These are phyloP conservation scores for Ustilago shanxiensis DNA, from an alignment of 1,284 basidiomycete genomes.

Conservation along the genomic window DNA sequence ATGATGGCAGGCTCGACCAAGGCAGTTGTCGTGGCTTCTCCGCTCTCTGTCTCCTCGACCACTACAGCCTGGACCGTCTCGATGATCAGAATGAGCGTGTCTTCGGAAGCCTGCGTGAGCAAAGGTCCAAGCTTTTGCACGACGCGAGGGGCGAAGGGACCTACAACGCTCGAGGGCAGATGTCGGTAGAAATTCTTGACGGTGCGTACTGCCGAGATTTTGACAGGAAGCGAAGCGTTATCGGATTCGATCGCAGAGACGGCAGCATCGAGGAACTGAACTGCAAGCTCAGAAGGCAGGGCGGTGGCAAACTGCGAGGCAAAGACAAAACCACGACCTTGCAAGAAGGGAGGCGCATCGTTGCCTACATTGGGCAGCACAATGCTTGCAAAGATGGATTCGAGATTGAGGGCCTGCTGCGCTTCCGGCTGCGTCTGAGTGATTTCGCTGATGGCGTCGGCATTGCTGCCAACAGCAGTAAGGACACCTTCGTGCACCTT, in stretches of 20 bases:
- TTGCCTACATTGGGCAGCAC: slow-evolving; percentile 82
- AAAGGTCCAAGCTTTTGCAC: slow-evolving; percentile 88
- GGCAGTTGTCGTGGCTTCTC: slow-evolving; percentile 21
- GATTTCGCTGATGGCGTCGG: slow-evolving; percentile 81
- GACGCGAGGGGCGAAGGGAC: slow-evolving; percentile 80
- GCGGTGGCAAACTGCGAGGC: slow-evolving; percentile 87
- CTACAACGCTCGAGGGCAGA: slow-evolving; percentile 73
- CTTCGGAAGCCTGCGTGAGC: slow-evolving; percentile 82
- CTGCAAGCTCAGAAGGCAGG: slow-evolving; percentile 77
- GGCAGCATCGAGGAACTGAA: slow-evolving; percentile 82
- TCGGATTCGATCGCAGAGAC: slow-evolving; percentile 83
- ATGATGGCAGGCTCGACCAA: slow-evolving; percentile 47
- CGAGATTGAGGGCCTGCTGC: slow-evolving; percentile 76
- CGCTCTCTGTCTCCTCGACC: slow-evolving; percentile 75
- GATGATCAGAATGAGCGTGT: slow-evolving; percentile 89
- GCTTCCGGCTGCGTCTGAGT: slow-evolving; percentile 76
- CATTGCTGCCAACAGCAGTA: slow-evolving; percentile 84
- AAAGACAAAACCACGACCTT: slow-evolving; percentile 93
- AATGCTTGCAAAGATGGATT: slow-evolving; percentile 80
- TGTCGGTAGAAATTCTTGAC: slow-evolving; percentile 73
- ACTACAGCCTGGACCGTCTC: slow-evolving; percentile 85
- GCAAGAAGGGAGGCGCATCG: slow-evolving; percentile 81
- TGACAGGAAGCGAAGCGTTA: slow-evolving; percentile 83
- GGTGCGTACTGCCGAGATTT: slow-evolving; percentile 83
- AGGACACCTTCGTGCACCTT: slow-evolving; percentile 86